phyloP scores from a whole-genome alignment of 176 grass and related monocot genomes.

The Saccharum spontaneum region DNA sequence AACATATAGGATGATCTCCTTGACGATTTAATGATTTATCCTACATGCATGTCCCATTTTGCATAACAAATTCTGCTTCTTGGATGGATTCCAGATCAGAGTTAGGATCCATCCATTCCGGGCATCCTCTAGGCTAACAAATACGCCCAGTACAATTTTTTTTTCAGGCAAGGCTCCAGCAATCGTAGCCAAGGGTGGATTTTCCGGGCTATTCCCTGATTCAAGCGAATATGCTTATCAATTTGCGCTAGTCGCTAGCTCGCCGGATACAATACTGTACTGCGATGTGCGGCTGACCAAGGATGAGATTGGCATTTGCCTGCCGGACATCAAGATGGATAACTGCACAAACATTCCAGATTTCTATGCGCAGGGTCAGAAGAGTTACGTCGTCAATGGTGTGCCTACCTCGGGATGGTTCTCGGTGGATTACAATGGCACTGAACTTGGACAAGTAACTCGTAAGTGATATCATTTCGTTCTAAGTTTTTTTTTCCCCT shows the following conservation, averaged over 20 bases:
- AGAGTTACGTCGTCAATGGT: slow-evolving; percentile 65
- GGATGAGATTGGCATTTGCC: slow-evolving; percentile 71
- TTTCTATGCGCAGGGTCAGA: slow-evolving; percentile 32
- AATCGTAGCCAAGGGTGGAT: slow-evolving; percentile 77
- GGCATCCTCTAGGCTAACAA: slow-evolving; percentile 6
- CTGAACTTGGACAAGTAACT: slow-evolving; percentile 46
- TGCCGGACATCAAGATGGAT: slow-evolving; percentile 69
- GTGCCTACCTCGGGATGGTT: slow-evolving; percentile 61
- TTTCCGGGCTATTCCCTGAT: slow-evolving; percentile 85
- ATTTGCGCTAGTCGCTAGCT: slow-evolving; percentile 45
- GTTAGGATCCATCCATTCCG: neutral
- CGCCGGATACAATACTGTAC: slow-evolving; percentile 48
- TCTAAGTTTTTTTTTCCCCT: neutral
- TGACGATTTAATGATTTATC: neutral
- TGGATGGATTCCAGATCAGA: neutral
- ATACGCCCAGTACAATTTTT: neutral
- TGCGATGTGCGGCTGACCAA: slow-evolving; percentile 81
- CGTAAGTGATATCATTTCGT: slow-evolving; percentile 42
- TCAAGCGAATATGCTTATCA: slow-evolving; percentile 57
- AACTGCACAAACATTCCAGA: slow-evolving; percentile 62
- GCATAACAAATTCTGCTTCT: neutral
- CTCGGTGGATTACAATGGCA: slow-evolving; percentile 64
- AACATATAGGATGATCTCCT: neutral
- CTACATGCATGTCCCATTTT: neutral
- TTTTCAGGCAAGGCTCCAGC: slow-evolving; percentile 66